phyloP scores from a whole-genome alignment of 306 rosid species.

The Herpetospermum pedunculosum region DNA sequence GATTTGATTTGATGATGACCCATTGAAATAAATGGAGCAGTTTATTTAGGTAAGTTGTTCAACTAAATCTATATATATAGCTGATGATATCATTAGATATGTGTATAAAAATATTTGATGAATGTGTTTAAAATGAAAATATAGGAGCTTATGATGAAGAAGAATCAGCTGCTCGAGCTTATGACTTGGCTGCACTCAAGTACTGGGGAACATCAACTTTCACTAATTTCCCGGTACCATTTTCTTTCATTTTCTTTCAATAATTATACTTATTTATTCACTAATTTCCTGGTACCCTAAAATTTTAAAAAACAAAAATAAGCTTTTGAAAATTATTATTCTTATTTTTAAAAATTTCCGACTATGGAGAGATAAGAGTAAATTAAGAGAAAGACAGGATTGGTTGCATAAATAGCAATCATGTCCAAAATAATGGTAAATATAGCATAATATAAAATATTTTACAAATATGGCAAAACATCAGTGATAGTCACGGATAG shows the following conservation, averaged over 20 bases:
- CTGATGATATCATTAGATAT: not conserved
- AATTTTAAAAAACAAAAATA: no score
- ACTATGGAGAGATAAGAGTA: no score
- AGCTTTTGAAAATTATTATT: no score
- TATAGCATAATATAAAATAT: no score
- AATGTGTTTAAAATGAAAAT: not conserved
- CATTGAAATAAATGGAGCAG: slow-evolving; percentile 32
- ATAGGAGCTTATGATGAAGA: slow-evolving; percentile 44
- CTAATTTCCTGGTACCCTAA: no score
- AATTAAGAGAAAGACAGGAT: no score
- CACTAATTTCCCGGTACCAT: slow-evolving; percentile 26
- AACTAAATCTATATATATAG: not conserved
- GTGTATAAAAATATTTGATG: not conserved
- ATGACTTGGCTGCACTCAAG: slow-evolving; percentile 37
- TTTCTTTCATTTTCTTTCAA: not conserved
- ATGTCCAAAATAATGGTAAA: no score
- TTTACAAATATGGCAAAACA: no score
- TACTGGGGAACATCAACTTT: slow-evolving; percentile 38
- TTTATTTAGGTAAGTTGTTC: slow-evolving; percentile 51
- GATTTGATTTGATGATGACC: slow-evolving; percentile 10
- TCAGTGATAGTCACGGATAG: no score
- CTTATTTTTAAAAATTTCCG: no score
- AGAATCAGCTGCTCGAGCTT: slow-evolving; percentile 42
- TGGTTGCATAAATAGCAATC: no score
- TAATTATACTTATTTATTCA: not conserved